Evolutionary conservation across 2,329 filamentous ascomycete species (phyloP).

Genomic region (Orbilia quercus): DNA sequence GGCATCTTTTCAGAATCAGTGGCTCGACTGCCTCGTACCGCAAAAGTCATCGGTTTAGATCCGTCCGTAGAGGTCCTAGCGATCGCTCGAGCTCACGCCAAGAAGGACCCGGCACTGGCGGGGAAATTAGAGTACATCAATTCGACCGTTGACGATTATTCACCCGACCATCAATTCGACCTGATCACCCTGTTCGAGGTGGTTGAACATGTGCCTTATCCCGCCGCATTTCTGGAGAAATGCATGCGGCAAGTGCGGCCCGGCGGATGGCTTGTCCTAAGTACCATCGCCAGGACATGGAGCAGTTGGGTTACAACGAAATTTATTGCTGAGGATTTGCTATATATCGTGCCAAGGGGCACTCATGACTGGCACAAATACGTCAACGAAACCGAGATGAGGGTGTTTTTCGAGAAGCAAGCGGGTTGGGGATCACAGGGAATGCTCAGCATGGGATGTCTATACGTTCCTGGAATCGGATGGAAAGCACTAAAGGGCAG

Average conservation of each 20-base stretch:
- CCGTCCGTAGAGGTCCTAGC: conserved; percentile 78
- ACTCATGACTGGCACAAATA: conserved; percentile 98
- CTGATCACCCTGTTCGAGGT: conserved; percentile 92
- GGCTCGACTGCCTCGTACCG: conserved; percentile 74
- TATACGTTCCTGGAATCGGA: conserved; percentile 89
- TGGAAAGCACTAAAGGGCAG: conserved; percentile 86
- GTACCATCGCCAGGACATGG: conserved; percentile 90
- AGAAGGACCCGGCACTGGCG: conserved; percentile 75
- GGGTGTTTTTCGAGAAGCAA: conserved; percentile 66
- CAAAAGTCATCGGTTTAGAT: conserved; percentile 79
- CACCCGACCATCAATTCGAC: conserved; percentile 71
- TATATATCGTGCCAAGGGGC: conserved; percentile 87
- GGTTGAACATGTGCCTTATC: conserved; percentile 86
- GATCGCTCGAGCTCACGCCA: conserved; percentile 80
- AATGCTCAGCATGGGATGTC: conserved; percentile 75
- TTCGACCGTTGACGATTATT: conserved; percentile 75
- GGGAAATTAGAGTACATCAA: conserved; percentile 78
- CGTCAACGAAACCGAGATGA: conserved; percentile 84
- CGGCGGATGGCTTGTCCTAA: conserved; percentile 91
- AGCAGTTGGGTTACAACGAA: conserved; percentile 93
- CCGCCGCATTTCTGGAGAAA: conserved; percentile 76
- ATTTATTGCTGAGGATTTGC: conserved; percentile 85
- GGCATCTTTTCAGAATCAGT: conserved; percentile 95
- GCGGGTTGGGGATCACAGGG: conserved; percentile 61
- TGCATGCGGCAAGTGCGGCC: conserved; percentile 82